Evolutionary conservation across 1,139 yeast genomes (phyloP).

Genomic region (Taphrina wiesneri): DNA sequence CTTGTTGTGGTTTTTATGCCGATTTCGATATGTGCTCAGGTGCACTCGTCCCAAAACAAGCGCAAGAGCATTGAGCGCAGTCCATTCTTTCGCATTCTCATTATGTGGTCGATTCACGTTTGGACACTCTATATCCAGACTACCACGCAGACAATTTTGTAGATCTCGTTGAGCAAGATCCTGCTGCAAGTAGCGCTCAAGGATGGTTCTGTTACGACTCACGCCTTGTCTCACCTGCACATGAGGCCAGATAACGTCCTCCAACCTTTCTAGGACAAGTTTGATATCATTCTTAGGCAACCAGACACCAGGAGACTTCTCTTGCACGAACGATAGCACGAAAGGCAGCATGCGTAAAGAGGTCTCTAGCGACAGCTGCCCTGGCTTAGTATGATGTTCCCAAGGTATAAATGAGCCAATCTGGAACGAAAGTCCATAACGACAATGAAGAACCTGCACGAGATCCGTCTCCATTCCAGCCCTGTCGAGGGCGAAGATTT

Average conservation of each 20-base stretch:
- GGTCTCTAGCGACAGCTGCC: slow-evolving; percentile 51
- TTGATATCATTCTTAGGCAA: slow-evolving; percentile 65
- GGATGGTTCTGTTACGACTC: slow-evolving; percentile 46
- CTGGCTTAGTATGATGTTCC: slow-evolving; percentile 63
- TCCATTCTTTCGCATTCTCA: not conserved
- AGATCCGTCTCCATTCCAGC: slow-evolving; percentile 58
- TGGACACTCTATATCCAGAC: not conserved
- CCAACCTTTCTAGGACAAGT: slow-evolving; percentile 66
- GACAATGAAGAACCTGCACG: slow-evolving; percentile 73
- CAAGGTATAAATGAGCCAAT: slow-evolving; percentile 62
- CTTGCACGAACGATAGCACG: slow-evolving; percentile 63
- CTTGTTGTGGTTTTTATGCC: slow-evolving; percentile 50
- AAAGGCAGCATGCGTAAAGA: slow-evolving; percentile 63
- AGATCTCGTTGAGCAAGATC: slow-evolving; percentile 21
- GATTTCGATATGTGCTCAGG: slow-evolving; percentile 61
- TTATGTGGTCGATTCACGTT: not conserved
- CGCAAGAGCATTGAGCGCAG: slow-evolving; percentile 63
- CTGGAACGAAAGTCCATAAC: slow-evolving; percentile 66
- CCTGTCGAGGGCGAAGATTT: slow-evolving; percentile 53
- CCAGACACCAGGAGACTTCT: slow-evolving; percentile 57
- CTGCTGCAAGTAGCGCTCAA: slow-evolving; percentile 57
- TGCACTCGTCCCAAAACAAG: slow-evolving; percentile 71
- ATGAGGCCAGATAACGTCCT: slow-evolving; percentile 62
- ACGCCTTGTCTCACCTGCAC: slow-evolving; percentile 43
- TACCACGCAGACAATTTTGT: not conserved